phyloP scores from a whole-genome alignment of 495 filamentous ascomycete genomes.

The Elaphomyces granulatus region DNA sequence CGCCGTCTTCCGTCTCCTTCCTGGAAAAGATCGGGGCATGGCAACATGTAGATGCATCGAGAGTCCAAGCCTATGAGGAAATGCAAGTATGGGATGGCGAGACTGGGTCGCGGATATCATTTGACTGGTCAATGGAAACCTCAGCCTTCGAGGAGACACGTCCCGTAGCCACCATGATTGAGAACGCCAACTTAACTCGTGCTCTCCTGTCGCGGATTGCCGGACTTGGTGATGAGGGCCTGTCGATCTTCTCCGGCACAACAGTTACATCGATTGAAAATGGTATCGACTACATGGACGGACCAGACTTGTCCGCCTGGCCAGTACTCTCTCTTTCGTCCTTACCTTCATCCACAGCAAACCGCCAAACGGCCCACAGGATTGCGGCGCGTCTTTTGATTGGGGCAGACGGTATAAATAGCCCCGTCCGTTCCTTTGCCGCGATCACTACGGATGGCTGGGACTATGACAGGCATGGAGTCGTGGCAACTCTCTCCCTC shows the following conservation, averaged over 20 bases:
- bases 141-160: constrained; percentile 30
- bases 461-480: constrained; percentile 83
- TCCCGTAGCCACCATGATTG: constrained; percentile 88
- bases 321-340: constrained; percentile 58
- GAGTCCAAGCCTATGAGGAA: constrained; percentile 77
- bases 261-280: constrained; percentile 63
- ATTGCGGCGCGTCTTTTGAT: constrained; percentile 74
- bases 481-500: constrained; percentile 77
- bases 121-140: constrained; percentile 52
- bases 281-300: constrained; percentile 44
- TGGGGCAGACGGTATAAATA: constrained; percentile 89
- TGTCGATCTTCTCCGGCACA: constrained; percentile 58
- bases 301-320: constrained; percentile 70
- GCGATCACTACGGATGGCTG: constrained; percentile 74
- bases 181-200: constrained; percentile 78
- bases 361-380: constrained; percentile 19
- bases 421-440: constrained; percentile 81
- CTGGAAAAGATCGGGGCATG: constrained; percentile 72
- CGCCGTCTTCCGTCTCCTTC: constrained; percentile 63
- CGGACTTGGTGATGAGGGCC: constrained; percentile 43
- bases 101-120: constrained; percentile 70
- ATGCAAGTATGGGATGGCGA: constrained; percentile 98
- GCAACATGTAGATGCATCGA: constrained; percentile 49
- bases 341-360: constrained; percentile 18
- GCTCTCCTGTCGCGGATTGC: constrained; percentile 57